Percentiles rank a stretch among this genome's conserved stretches.
Conservation (phyloP, 345 rosid species). For the Boechera stricta region DNA sequence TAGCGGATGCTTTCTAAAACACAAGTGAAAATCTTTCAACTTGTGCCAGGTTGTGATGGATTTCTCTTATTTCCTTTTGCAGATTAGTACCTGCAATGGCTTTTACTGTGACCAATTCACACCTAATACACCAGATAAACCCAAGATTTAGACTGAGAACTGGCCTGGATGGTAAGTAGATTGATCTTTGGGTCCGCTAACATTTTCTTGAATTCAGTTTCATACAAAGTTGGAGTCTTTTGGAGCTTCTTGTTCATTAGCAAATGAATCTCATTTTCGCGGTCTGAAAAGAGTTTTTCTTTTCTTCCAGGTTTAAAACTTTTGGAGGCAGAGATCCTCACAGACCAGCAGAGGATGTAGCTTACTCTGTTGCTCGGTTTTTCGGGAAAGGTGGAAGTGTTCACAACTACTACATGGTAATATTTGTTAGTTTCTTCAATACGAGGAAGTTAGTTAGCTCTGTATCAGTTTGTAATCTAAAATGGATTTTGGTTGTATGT, state of each 20-base stretch:
- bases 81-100: slow-evolving; percentile 49
- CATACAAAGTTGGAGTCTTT: slow-evolving; percentile 56
- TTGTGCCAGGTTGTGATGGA: not conserved
- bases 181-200: not conserved
- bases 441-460: not conserved
- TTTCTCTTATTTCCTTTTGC: slow-evolving; percentile 36
- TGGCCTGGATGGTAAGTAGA: slow-evolving; percentile 99
- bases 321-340: slow-evolving; percentile 92
- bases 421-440: slow-evolving; percentile 5
- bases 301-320: slow-evolving; percentile 74
- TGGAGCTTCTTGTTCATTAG: slow-evolving; percentile 23
- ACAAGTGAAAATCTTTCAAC: not conserved
- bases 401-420: slow-evolving; percentile 94
- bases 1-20: not conserved
- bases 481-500: not conserved
- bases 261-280: not conserved
- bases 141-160: slow-evolving; percentile 98
- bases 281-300: not conserved
- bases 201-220: slow-evolving; percentile 48
- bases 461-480: not conserved
- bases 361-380: slow-evolving; percentile 88
- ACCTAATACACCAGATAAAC: slow-evolving; percentile 80
- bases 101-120: slow-evolving; percentile 75
- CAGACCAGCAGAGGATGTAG: slow-evolving; percentile 89
- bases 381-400: slow-evolving; percentile 91